These are phyloP conservation scores for Magnusiomyces fungicola DNA, from an alignment of 1,139 yeast genomes.

Conservation along the genomic window DNA sequence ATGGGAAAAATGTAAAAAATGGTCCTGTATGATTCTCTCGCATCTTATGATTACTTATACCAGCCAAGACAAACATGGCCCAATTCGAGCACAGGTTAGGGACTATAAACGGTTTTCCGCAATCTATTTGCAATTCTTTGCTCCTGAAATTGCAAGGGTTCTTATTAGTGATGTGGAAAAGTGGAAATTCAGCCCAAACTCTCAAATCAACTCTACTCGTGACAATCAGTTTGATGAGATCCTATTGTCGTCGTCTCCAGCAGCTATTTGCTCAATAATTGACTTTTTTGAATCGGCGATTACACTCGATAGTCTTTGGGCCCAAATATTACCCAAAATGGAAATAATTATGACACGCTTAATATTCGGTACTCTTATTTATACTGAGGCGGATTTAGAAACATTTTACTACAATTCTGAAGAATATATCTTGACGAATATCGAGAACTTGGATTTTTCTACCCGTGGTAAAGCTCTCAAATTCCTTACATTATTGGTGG, in stretches of 20 bases:
- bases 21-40: slow-evolving; percentile 48
- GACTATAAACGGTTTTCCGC: slow-evolving; percentile 6
- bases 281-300: slow-evolving; percentile 61
- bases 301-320: slow-evolving; percentile 63
- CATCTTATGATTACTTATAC: slow-evolving; percentile 6
- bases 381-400: slow-evolving; percentile 62
- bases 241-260: slow-evolving; percentile 3
- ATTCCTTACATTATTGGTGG: slow-evolving; percentile 62
- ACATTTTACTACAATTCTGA: slow-evolving; percentile 82
- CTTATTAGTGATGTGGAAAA: slow-evolving; percentile 10
- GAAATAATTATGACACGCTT: slow-evolving; percentile 63
- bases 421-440: slow-evolving; percentile 73
- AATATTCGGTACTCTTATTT: slow-evolving; percentile 69
- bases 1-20: slow-evolving; percentile 78
- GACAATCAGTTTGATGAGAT: no score
- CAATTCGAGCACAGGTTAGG: not conserved
- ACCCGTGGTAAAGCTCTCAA: slow-evolving; percentile 78
- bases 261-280: slow-evolving; percentile 1
- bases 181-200: slow-evolving; percentile 4
- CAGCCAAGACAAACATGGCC: not conserved
- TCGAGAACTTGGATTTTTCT: slow-evolving; percentile 65
- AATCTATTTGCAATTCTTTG: slow-evolving; percentile 12
- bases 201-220: slow-evolving; percentile 4
- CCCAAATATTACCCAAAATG: slow-evolving; percentile 59
- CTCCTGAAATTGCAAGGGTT: slow-evolving; percentile 11